phyloP scores from a whole-genome alignment of 177 flowering plant genomes.

The Vitis hybrid region DNA sequence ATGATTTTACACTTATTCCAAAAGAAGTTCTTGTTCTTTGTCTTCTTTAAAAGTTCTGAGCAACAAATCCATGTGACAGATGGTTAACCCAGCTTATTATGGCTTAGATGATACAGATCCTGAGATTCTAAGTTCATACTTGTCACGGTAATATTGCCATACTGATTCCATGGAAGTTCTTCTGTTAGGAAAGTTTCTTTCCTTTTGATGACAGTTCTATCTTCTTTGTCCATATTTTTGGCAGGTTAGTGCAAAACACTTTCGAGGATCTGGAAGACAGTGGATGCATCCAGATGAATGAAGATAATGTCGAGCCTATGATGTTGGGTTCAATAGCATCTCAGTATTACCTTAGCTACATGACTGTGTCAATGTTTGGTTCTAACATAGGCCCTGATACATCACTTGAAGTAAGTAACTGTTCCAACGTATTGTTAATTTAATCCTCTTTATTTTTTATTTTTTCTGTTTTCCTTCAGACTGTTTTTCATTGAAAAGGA shows the following conservation, averaged over 20 bases:
- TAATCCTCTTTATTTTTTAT: background rate
- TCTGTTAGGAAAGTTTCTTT: background rate
- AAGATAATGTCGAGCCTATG: constrained; percentile 71
- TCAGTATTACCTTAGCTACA: constrained; percentile 92
- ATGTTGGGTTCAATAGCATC: constrained; percentile 95
- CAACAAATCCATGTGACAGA: constrained; percentile 40
- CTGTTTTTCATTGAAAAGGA: background rate
- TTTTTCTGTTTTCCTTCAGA: background rate
- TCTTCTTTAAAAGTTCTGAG: background rate
- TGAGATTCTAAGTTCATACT: constrained; percentile 62
- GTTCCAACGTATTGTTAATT: constrained; percentile 3
- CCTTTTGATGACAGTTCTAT: background rate
- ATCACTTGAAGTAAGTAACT: constrained; percentile 77
- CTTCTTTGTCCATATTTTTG: constrained; percentile 7
- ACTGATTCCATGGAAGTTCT: constrained; percentile 1
- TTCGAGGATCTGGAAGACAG: constrained; percentile 96
- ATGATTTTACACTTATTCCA: too few relatives aligned
- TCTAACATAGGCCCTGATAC: constrained; percentile 88
- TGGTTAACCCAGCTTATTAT: constrained; percentile 91
- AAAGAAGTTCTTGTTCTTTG: too few relatives aligned
- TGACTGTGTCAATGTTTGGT: constrained; percentile 94
- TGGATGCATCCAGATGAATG: constrained; percentile 85
- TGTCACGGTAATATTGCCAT: constrained; percentile 70
- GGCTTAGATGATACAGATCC: constrained; percentile 74
- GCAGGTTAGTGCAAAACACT: constrained; percentile 82